Evolutionary conservation across 768 basidiomycete species (phyloP).

Genomic region (Amanita subjunquillea): DNA sequence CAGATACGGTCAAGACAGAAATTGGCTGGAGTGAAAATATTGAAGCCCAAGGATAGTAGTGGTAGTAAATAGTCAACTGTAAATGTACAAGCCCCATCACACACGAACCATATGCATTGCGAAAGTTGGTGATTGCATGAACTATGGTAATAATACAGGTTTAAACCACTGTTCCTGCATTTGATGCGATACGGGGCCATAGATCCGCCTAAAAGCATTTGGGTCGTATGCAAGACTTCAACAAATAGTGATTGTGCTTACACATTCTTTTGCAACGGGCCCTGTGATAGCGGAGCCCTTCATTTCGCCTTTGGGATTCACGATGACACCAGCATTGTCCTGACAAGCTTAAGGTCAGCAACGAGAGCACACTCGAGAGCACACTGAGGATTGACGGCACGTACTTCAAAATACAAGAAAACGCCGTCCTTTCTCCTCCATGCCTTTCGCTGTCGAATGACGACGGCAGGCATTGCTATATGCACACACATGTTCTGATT

Average conservation of each 20-base stretch:
- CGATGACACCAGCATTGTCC: slow-evolving; percentile 96
- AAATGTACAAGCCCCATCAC: not conserved
- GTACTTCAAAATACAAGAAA: slow-evolving; percentile 94
- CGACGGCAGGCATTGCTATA: slow-evolving; percentile 91
- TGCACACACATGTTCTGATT: slow-evolving; percentile 8
- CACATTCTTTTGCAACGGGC: slow-evolving; percentile 99
- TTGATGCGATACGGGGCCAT: slow-evolving; percentile 99
- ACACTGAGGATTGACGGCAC: slow-evolving; percentile 10
- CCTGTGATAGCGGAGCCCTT: slow-evolving; percentile 97
- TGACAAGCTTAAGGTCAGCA: slow-evolving; percentile 13
- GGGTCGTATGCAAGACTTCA: not conserved
- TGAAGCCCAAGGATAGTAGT: slow-evolving; percentile 10
- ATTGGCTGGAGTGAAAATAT: slow-evolving; percentile 9
- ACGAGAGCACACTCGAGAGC: not conserved
- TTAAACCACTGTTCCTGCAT: slow-evolving; percentile 97
- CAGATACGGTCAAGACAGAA: slow-evolving; percentile 6
- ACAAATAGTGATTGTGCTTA: slow-evolving; percentile 29
- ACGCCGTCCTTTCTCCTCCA: slow-evolving; percentile 98
- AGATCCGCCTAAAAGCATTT: slow-evolving; percentile 65
- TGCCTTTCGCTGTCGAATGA: slow-evolving; percentile 95
- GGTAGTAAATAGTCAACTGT: not conserved
- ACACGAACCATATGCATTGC: not conserved
- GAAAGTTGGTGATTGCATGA: not conserved
- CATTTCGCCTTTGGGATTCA: slow-evolving; percentile 99
- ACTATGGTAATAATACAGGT: slow-evolving; percentile 1